Evolutionary conservation across 495 filamentous ascomycete species (phyloP).

Genomic region (Aspergillus panamensis): DNA sequence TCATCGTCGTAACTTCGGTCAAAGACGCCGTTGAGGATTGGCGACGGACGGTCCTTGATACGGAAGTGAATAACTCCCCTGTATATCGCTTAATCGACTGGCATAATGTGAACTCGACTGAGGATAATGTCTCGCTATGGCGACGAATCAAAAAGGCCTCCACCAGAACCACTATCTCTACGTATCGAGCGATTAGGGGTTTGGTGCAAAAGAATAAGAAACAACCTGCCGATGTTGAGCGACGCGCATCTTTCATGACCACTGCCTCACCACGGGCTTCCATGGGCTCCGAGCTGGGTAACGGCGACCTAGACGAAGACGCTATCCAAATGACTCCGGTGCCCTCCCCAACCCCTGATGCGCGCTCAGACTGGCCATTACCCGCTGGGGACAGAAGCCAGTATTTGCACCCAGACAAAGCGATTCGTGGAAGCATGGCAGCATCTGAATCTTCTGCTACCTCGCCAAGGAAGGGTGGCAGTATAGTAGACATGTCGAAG

Average conservation of each 20-base stretch:
- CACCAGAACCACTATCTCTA: conserved; percentile 55
- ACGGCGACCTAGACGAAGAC: conserved; percentile 44
- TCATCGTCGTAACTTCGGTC: conserved; percentile 83
- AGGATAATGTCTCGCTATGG: conserved; percentile 83
- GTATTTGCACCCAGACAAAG: conserved; percentile 36
- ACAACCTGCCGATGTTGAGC: conserved; percentile 39
- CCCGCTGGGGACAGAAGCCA: conserved; percentile 24
- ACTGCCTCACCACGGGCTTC: conserved; percentile 56
- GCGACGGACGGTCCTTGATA: conserved; percentile 86
- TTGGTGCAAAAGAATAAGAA: conserved; percentile 36
- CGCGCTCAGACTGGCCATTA: conserved; percentile 38
- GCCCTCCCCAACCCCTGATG: conserved; percentile 68
- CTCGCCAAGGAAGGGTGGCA: conserved; percentile 53
- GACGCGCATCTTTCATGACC: conserved; percentile 65
- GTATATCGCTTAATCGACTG: conserved; percentile 85
- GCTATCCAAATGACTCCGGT: conserved; percentile 95
- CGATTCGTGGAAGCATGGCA: conserved; percentile 29
- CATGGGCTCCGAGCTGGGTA: conserved; percentile 57
- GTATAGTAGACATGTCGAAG: conserved; percentile 59
- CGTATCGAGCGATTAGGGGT: conserved; percentile 56
- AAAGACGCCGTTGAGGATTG: conserved; percentile 99
- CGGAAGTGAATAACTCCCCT: conserved; percentile 92
- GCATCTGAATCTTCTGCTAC: conserved; percentile 23
- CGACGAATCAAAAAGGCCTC: conserved; percentile 88
- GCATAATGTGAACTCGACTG: conserved; percentile 89